Evolutionary conservation across 2,329 filamentous ascomycete genomes (phyloP).

Genomic region (Acephala macrosclerotiorum): DNA sequence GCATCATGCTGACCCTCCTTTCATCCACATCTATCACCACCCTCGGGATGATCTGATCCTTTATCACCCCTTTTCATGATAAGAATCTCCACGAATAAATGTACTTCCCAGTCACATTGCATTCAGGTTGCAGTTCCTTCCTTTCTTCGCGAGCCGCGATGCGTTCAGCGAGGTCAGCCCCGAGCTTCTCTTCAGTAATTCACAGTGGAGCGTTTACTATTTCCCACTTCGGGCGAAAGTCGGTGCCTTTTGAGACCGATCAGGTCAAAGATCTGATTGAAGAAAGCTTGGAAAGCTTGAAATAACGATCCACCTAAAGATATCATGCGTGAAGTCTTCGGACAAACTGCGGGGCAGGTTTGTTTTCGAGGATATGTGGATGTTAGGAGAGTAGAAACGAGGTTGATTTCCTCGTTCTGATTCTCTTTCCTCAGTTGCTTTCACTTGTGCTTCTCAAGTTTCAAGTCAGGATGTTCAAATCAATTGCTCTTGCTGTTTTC

Average conservation of each 20-base stretch:
- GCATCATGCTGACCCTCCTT: background rate
- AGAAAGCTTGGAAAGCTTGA: slow-evolving; percentile 1
- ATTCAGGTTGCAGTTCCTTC: background rate
- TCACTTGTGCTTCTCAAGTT: background rate
- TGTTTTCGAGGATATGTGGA: too few relatives aligned
- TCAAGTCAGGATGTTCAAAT: background rate
- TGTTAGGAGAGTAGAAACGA: too few relatives aligned
- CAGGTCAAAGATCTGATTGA: background rate
- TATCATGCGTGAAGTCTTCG: background rate
- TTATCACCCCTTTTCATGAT: background rate
- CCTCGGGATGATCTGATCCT: background rate
- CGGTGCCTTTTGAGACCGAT: background rate
- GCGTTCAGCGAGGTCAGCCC: background rate
- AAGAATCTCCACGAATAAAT: background rate
- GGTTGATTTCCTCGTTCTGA: background rate
- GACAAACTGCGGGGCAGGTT: too few relatives aligned
- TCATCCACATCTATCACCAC: background rate
- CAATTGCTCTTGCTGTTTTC: background rate
- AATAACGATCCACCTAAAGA: background rate
- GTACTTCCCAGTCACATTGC: background rate
- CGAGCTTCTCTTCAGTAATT: background rate
- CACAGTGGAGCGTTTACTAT: background rate
- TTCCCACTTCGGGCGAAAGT: background rate
- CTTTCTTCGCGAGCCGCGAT: background rate
- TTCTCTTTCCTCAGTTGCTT: background rate